Percentiles rank a stretch among this genome's conserved stretches.
phyloP scores from a whole-genome alignment of 1,284 basidiomycete genomes.

The Pseudozyma hubeiensis region DNA sequence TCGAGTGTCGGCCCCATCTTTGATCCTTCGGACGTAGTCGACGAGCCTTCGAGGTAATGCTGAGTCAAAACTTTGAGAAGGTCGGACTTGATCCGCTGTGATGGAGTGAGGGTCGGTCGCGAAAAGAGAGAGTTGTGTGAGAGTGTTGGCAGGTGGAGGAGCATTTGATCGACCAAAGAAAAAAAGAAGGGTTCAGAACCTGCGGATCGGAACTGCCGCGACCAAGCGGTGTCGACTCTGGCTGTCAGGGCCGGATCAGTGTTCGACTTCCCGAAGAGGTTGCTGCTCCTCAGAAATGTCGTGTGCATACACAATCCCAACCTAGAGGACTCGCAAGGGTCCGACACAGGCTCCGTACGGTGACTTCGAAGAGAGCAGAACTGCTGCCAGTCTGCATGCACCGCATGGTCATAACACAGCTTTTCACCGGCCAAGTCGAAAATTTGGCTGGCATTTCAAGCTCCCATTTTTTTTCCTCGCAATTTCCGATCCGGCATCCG shows the following conservation, averaged over 20 bases:
- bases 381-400: slow-evolving; percentile 3
- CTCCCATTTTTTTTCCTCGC: background rate
- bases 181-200: slow-evolving; percentile 10
- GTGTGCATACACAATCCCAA: too few species aligned
- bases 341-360: too few species aligned
- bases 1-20: too few species aligned
- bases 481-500: too few species aligned
- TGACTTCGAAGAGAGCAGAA: too few species aligned
- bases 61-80: background rate
- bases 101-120: background rate
- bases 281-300: too few species aligned
- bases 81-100: background rate
- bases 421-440: background rate
- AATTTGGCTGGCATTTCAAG: background rate
- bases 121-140: too few species aligned
- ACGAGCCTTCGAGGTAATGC: too few species aligned
- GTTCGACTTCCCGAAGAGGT: too few species aligned
- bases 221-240: background rate
- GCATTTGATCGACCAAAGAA: background rate
- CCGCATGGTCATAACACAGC: slow-evolving; percentile 15
- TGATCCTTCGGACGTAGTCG: too few species aligned
- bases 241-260: background rate
- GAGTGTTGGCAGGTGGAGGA: background rate
- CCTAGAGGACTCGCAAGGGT: too few species aligned
- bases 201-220: slow-evolving; percentile 12